Evolutionary conservation across 2,329 filamentous ascomycete species (phyloP).

Genomic region (Ophiostoma sp.): DNA sequence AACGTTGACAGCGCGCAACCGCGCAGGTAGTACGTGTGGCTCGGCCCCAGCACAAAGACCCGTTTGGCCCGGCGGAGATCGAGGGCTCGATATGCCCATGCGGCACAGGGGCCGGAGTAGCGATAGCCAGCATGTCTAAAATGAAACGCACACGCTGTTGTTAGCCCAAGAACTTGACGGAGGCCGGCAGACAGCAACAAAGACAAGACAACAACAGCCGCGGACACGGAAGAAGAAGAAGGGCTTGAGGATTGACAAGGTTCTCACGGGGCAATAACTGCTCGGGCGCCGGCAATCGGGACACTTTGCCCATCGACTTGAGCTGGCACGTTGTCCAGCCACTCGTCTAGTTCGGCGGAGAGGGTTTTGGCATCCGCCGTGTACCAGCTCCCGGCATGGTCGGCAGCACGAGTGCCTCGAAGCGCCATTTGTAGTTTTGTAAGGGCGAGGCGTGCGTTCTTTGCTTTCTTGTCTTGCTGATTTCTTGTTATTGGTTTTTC

Average conservation of each 20-base stretch:
- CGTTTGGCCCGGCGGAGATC: conserved; percentile 78
- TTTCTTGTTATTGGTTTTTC: neutral
- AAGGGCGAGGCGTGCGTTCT: neutral
- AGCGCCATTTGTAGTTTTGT: conserved; percentile 20
- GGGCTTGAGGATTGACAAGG: neutral
- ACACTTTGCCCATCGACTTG: conserved; percentile 55
- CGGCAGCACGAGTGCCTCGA: conserved; percentile 23
- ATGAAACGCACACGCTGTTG: neutral
- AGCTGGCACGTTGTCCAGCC: conserved; percentile 65
- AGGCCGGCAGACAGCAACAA: neutral
- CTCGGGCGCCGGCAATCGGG: conserved; percentile 67
- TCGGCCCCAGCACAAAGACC: conserved; percentile 87
- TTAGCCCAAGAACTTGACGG: neutral
- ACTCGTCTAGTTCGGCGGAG: conserved; percentile 63
- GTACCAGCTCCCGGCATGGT: conserved; percentile 88
- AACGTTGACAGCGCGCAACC: conserved; percentile 73
- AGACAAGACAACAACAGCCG: conserved; percentile 22
- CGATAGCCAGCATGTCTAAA: conserved; percentile 83
- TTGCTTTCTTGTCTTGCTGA: neutral
- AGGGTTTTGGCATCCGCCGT: conserved; percentile 55
- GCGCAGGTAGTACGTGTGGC: conserved; percentile 76
- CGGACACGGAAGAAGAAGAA: neutral
- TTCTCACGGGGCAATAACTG: conserved; percentile 87
- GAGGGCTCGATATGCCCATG: conserved; percentile 87
- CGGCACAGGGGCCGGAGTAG: conserved; percentile 86